phyloP scores from a whole-genome alignment of 1,139 yeast species.

The Pichia sp. region DNA sequence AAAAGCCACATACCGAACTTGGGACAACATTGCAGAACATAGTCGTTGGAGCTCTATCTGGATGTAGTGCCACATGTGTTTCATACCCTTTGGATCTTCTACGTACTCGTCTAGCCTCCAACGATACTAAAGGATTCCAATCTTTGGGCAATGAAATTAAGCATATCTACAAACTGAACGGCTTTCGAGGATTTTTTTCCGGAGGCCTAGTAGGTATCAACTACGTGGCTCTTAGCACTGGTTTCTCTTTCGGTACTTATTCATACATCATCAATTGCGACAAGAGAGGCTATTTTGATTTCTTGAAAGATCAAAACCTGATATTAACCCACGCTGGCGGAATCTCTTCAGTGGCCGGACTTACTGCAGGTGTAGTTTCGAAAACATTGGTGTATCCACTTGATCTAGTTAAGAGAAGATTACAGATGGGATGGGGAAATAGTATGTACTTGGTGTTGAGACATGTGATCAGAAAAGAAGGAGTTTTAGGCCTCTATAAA shows the following conservation, averaged over 20 bases:
- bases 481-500: slow-evolving; percentile 62
- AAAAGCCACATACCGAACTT: slow-evolving; percentile 24
- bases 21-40: slow-evolving; percentile 29
- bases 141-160: slow-evolving; percentile 43
- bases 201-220: slow-evolving; percentile 61
- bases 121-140: slow-evolving; percentile 39
- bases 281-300: slow-evolving; percentile 1
- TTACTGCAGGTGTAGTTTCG: slow-evolving; percentile 70
- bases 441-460: slow-evolving; percentile 28
- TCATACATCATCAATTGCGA: slow-evolving; percentile 17
- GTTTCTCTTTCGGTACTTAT: slow-evolving; percentile 32
- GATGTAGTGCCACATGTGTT: slow-evolving; percentile 61
- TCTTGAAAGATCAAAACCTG: slow-evolving; percentile 12
- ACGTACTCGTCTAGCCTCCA: slow-evolving; percentile 77
- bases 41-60: slow-evolving; percentile 71
- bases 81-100: slow-evolving; percentile 89
- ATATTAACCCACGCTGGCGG: slow-evolving; percentile 4
- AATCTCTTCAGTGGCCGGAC: slow-evolving; percentile 54
- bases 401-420: slow-evolving; percentile 74
- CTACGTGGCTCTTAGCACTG: slow-evolving; percentile 30
- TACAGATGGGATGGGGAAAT: slow-evolving; percentile 51
- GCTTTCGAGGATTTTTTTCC: slow-evolving; percentile 63
- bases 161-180: slow-evolving; percentile 47
- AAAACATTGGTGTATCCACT: slow-evolving; percentile 79
- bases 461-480: slow-evolving; percentile 50